Base-by-base conservation (phyloP, 768 basidiomycete species). In the Lentinula aciculospora region DNA sequence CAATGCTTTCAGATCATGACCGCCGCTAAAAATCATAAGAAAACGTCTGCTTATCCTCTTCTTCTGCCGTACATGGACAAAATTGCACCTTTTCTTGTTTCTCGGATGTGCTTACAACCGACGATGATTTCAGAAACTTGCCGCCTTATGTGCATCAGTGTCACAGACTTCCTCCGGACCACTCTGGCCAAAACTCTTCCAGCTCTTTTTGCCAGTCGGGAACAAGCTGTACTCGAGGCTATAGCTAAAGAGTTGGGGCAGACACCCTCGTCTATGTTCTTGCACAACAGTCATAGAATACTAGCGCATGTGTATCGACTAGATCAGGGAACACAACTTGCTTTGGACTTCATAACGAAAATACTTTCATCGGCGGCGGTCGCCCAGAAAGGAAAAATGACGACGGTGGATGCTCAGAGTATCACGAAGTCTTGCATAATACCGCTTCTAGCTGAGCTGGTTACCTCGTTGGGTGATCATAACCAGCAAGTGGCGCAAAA, bases 381-480 rank as follows among this genome's bases (percentile, higher is more conserved):
- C 0, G 61, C 65, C 28, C 21, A 15, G 17, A 66, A 67, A 12
- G 59, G 53, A 3, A 67, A 71, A 10, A 67, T 66, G 37, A 68
- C 70, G 6, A 63, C 63, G 2, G 76, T 79, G 44, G 72, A 75
- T 25, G 74, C 81, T 10, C 72, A 73, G 50, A 77, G 75, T 53
- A 70, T 89, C 64, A 79, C 94, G 44, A 82, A 81, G 47, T 85
- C 84, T 59, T 86, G 82, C 59, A 71, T 87, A 29, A 79, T 91
- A 1, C 79, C 84, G 3, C 72, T 96, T 27, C 75, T 96, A 12
- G 83, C 85, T 4, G 83, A 87, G 59, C 72, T 98, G 23, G 86
- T 94, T 19, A 78, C 93, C 34, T 79, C 80, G 10, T 74, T 97
- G 66, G 95, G 94, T 2, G 83, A 94, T 61, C 81, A 86, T 53